Evolutionary conservation across 192 early-diverging fungal species (phyloP).

Genomic region (Backusella psychrophila): DNA sequence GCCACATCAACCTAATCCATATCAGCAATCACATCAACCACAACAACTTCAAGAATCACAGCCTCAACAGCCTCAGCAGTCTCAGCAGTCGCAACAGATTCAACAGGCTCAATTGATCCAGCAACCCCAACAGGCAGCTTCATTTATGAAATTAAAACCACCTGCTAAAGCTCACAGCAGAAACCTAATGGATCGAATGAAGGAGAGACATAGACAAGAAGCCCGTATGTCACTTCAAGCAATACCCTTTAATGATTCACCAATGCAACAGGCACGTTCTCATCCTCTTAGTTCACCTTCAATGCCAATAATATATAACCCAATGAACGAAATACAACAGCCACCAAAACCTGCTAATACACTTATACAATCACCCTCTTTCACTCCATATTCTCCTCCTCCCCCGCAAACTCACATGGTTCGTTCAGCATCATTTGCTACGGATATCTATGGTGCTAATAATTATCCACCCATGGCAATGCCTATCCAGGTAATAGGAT

Average conservation of each 20-base stretch:
- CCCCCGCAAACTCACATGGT: neutral
- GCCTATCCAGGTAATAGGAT: neutral
- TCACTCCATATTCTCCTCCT: neutral
- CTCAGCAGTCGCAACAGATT: neutral
- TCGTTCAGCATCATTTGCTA: conserved; percentile 3
- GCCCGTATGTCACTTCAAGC: neutral
- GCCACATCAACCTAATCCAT: neutral
- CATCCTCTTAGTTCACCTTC: conserved; percentile 14
- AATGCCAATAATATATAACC: conserved; percentile 20
- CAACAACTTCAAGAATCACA: neutral
- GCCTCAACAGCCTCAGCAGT: neutral
- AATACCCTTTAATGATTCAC: neutral
- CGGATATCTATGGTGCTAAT: neutral
- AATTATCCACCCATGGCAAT: neutral
- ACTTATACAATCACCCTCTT: conserved; percentile 9
- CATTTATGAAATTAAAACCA: neutral
- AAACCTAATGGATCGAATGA: conserved; percentile 20
- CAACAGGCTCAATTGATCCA: neutral
- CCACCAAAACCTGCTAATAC: neutral
- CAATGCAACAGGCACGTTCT: neutral
- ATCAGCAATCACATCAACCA: neutral
- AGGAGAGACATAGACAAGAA: conserved; percentile 25
- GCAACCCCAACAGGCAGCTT: neutral
- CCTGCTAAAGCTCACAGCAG: neutral
- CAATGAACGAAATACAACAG: neutral